A percentile compares a stretch with the other conserved stretches of the same genome.
These are phyloP conservation scores for Phaeoacremonium minimum DNA, from an alignment of 2,329 filamentous ascomycete species.

Conservation along the genomic window DNA sequence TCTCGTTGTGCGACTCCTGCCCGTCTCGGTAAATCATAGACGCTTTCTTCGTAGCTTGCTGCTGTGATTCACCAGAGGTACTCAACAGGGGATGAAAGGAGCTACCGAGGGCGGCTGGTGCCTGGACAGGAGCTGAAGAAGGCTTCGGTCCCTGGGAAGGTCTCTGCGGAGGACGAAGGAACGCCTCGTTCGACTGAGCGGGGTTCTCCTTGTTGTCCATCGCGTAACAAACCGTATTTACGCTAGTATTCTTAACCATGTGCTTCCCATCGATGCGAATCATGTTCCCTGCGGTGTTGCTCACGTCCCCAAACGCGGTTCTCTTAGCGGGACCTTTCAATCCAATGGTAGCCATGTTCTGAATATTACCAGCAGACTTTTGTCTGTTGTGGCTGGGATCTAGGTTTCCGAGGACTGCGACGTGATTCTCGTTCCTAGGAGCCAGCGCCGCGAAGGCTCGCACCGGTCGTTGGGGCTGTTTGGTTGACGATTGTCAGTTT, in stretches of 20 bases:
- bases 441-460: constrained; percentile 36
- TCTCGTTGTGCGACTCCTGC: constrained; percentile 12
- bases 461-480: constrained; percentile 65
- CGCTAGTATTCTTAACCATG: constrained; percentile 23
- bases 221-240: constrained; percentile 15
- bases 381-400: constrained; percentile 82
- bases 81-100: constrained; percentile 9
- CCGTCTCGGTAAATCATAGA: constrained; percentile 19
- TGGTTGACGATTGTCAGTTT: constrained; percentile 11
- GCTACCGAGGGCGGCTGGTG: constrained; percentile 4
- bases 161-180: constrained; percentile 32
- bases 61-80: no score
- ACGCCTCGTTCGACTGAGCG: constrained; percentile 25
- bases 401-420: constrained; percentile 53
- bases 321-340: constrained; percentile 68
- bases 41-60: constrained; percentile 16
- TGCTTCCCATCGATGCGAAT: constrained; percentile 27
- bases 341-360: constrained; percentile 42
- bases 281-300: constrained; percentile 54
- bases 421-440: constrained; percentile 64
- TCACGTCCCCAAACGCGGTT: constrained; percentile 77
- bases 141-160: constrained; percentile 9
- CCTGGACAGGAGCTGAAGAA: constrained; percentile 3
- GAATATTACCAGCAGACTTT: constrained; percentile 70
- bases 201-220: constrained; percentile 41